Conservation (phyloP, 352 stramenopile genomes). For the Phytophthora syringae region DNA sequence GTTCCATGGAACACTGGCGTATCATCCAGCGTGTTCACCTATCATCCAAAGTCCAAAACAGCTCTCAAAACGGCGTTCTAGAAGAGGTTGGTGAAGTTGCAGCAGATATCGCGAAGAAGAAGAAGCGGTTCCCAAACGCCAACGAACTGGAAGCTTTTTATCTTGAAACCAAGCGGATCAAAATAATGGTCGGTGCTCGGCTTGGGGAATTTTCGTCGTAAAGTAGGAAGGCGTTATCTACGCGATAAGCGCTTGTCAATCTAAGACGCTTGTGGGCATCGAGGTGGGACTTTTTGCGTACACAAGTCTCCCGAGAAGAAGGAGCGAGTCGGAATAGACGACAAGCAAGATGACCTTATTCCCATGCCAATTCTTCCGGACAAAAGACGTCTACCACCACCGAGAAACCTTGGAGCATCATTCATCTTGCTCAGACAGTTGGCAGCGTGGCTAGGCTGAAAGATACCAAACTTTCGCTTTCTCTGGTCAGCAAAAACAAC, state of each 20-base stretch:
- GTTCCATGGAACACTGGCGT: slow-evolving; percentile 36
- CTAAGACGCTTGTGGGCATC: too few relatives aligned
- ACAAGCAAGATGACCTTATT: too few relatives aligned
- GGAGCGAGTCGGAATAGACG: too few relatives aligned
- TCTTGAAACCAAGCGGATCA: not conserved
- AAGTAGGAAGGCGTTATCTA: not conserved
- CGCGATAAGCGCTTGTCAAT: too few relatives aligned
- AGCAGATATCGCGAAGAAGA: slow-evolving; percentile 1
- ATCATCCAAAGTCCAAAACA: slow-evolving; percentile 28
- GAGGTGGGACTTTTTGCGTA: too few relatives aligned
- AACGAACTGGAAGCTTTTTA: not conserved
- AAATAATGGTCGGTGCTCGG: not conserved
- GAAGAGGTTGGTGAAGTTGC: slow-evolving; percentile 4
- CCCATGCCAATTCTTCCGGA: too few relatives aligned
- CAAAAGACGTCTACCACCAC: slow-evolving; percentile 2
- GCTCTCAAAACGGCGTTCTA: slow-evolving; percentile 27
- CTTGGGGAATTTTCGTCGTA: not conserved
- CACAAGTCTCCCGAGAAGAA: too few relatives aligned
- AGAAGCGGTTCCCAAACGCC: slow-evolving; percentile 2
- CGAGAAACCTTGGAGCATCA: slow-evolving; percentile 5
- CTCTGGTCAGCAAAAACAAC: too few relatives aligned
- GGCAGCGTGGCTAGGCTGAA: slow-evolving; percentile 6
- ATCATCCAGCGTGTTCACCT: slow-evolving; percentile 42
- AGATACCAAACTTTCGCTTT: too few relatives aligned
- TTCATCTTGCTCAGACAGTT: slow-evolving; percentile 12